Evolutionary conservation across 768 basidiomycete genomes (phyloP), one percentile per base, ranked within the genome.

Genomic region (Neoboletus magnificus): DNA sequence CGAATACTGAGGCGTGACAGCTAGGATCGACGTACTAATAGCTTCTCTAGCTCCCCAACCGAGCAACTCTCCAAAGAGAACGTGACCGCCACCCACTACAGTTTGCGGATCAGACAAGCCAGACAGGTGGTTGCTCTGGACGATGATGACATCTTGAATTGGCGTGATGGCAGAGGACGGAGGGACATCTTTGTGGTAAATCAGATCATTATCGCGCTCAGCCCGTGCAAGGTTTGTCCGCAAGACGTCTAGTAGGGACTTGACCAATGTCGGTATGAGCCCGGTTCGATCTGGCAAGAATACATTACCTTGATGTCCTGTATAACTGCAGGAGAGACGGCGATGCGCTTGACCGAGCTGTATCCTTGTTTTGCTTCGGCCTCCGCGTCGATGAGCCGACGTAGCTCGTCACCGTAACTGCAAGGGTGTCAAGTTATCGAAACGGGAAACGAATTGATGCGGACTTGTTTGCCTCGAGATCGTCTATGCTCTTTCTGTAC

Each of bases 151-250:
- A 36, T 83, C 83, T 30, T 77, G 74, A 48, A 98, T 84, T 0
- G 79, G 66, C 0, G 85, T 73, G 8, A 97, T 80, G 16, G 86
- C 79, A 2, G 87, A 83, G 5, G 81, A 63, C 0, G 93, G 76
- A 1, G 95, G 93, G 1, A 96, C 78, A 53, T 91, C 87, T 48
- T 91, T 81, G 62, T 97, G 93, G 73, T 98, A 99, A 37, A 99
- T 97, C 8, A 97, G 76, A 70, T 96, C 90, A 68, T 99, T 99
- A 70, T 98, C 96, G 32, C 92, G 83, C 59, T 87, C 83, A 0
- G 95, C 91, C 15, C 91, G 82, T 5, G 76, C 71, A 33, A 89
- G 70, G 52, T 84, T 81, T 49, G 81, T 83, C 60, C 87, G 81
- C 25, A 97, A 75, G 9, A 76, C 84, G 44, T 87, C 85, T 25